Evolutionary conservation across 1,284 basidiomycete genomes (phyloP).

Genomic region (Caloboletus firmus): DNA sequence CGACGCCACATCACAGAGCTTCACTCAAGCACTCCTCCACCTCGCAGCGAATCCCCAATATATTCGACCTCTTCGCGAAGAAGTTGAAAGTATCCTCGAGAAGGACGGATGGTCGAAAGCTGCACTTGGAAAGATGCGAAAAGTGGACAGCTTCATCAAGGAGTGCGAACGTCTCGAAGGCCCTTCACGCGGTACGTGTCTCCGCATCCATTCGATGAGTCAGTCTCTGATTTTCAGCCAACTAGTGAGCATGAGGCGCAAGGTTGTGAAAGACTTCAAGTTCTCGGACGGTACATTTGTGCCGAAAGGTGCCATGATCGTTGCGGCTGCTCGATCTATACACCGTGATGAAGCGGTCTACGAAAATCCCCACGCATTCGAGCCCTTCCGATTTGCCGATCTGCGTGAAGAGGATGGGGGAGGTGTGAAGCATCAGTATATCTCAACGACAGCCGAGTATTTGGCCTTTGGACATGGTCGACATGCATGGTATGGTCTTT

Average conservation of each 20-base stretch:
- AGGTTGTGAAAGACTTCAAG: conserved; percentile 36
- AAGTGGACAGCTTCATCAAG: conserved; percentile 48
- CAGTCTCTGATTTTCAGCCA: not conserved
- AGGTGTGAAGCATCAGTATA: conserved; percentile 20
- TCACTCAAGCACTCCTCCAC: conserved; percentile 39
- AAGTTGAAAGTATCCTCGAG: conserved; percentile 36
- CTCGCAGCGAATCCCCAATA: conserved; percentile 41
- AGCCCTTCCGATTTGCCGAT: conserved; percentile 35
- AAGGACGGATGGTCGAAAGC: conserved; percentile 40
- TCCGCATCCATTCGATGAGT: not conserved
- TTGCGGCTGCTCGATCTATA: conserved; percentile 15
- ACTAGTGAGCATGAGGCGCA: conserved; percentile 35
- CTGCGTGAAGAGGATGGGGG: conserved; percentile 15
- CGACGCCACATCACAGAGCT: conserved; percentile 17
- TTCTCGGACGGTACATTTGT: conserved; percentile 44
- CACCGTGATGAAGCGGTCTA: conserved; percentile 33
- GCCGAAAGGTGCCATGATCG: conserved; percentile 36
- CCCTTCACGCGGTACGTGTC: conserved; percentile 25
- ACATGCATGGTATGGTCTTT: conserved; percentile 14
- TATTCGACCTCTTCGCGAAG: conserved; percentile 42
- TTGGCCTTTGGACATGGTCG: conserved; percentile 17
- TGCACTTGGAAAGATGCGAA: conserved; percentile 40
- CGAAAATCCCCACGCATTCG: conserved; percentile 27
- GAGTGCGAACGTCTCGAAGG: conserved; percentile 42
- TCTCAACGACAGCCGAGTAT: conserved; percentile 10